Percentiles rank a stretch among this genome's conserved stretches.
Evolutionary conservation across 1,284 basidiomycete species (phyloP).

Genomic region (Tranzscheliella williamsii): DNA sequence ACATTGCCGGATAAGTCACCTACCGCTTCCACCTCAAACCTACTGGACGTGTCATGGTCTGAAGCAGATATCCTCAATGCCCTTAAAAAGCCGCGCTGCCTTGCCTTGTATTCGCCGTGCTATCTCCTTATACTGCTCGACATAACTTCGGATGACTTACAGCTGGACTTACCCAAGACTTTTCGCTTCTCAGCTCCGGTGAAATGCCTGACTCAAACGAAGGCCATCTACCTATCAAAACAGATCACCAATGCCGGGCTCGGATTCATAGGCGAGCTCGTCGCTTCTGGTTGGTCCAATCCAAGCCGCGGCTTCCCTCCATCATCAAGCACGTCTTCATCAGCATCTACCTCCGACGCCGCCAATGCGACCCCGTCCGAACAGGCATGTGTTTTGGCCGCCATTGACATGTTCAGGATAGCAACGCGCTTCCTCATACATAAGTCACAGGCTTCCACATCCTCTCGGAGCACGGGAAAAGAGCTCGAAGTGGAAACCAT

Average conservation of each 20-base stretch:
- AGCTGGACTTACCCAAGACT: constrained; percentile 9
- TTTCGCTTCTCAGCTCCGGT: background rate
- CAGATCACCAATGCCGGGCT: constrained; percentile 44
- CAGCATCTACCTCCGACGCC: no score
- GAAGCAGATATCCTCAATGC: constrained; percentile 16
- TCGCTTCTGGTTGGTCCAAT: constrained; percentile 16
- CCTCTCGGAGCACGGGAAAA: constrained; percentile 15
- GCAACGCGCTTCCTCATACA: constrained; percentile 21
- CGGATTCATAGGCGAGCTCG: constrained; percentile 5
- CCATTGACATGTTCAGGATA: constrained; percentile 21
- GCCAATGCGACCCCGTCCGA: no score
- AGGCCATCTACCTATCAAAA: constrained; percentile 34
- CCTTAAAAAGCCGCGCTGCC: constrained; percentile 3
- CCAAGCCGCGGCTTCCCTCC: background rate
- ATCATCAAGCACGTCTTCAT: no score
- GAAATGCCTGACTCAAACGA: constrained; percentile 6
- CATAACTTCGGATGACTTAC: constrained; percentile 6
- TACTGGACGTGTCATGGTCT: constrained; percentile 13
- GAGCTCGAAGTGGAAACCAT: constrained; percentile 36
- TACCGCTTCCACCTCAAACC: no score
- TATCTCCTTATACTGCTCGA: constrained; percentile 15
- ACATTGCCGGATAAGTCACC: no score
- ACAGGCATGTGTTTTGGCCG: no score
- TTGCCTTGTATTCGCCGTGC: constrained; percentile 3
- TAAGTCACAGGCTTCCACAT: background rate